These are phyloP conservation scores for Cyclocybe aegerita DNA, from an alignment of 768 basidiomycete genomes.

Conservation along the genomic window DNA sequence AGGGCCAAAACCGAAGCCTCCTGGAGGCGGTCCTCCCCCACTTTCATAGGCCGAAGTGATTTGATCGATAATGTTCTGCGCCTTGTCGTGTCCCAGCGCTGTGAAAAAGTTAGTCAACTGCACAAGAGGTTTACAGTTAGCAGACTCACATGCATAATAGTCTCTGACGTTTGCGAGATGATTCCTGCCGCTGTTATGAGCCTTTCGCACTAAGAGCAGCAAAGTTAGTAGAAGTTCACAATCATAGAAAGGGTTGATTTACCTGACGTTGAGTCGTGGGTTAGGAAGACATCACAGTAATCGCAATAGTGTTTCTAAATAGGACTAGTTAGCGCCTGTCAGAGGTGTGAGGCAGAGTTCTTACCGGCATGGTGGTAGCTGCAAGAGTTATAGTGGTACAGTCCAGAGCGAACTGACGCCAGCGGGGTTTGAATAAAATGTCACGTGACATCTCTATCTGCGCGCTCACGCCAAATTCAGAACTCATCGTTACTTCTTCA, in stretches of 20 bases:
- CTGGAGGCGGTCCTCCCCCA: conserved; percentile 81
- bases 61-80: conserved; percentile 97
- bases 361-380: conserved; percentile 62
- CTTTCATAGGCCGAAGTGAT: conserved; percentile 93
- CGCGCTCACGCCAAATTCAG: background rate
- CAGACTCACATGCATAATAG: conserved; percentile 85
- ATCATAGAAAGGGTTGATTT: conserved; percentile 5
- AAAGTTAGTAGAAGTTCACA: conserved; percentile 10
- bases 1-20: conserved; percentile 84
- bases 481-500: background rate
- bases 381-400: conserved; percentile 2
- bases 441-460: conserved; percentile 18
- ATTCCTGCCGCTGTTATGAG: conserved; percentile 97
- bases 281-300: conserved; percentile 92
- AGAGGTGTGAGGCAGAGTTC: conserved; percentile 21
- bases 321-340: conserved; percentile 6
- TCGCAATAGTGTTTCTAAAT: conserved; percentile 89
- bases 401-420: background rate
- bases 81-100: conserved; percentile 95
- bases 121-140: background rate
- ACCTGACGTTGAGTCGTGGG: conserved; percentile 94
- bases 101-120: conserved; percentile 14
- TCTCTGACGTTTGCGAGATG: conserved; percentile 95
- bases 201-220: conserved; percentile 77
- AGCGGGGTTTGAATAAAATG: conserved; percentile 25